Conservation (phyloP, 345 rosid genomes). For the Populus nigra region DNA sequence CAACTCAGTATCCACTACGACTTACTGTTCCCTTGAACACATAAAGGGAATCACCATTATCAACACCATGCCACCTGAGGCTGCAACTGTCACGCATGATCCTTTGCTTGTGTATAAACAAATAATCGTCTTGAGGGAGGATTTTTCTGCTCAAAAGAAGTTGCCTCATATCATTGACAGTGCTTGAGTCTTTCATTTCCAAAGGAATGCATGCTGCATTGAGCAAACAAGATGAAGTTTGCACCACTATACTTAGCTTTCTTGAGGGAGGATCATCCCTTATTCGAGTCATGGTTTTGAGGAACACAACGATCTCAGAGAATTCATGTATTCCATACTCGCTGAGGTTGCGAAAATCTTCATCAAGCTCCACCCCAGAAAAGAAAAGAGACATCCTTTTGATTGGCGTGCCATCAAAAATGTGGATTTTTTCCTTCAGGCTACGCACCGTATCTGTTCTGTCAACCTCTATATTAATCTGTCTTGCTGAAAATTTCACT, state of each 20-base stretch:
- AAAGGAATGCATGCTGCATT: conserved; percentile 64
- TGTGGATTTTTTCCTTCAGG: conserved; percentile 80
- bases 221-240: conserved; percentile 69
- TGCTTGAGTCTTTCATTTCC: conserved; percentile 58
- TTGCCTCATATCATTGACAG: conserved; percentile 55
- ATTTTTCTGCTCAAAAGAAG: conserved; percentile 43
- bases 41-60: conserved; percentile 63
- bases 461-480: conserved; percentile 54
- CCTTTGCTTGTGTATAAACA: conserved; percentile 82
- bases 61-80: conserved; percentile 79
- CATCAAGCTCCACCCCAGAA: conserved; percentile 61
- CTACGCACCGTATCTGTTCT: conserved; percentile 71
- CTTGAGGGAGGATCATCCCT: conserved; percentile 44
- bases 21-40: conserved; percentile 70
- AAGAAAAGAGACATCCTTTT: conserved; percentile 62
- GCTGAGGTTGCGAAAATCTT: conserved; percentile 57
- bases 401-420: conserved; percentile 55
- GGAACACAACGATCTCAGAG: conserved; percentile 61
- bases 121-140: conserved; percentile 65
- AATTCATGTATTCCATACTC: conserved; percentile 66
- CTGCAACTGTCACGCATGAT: conserved; percentile 71
- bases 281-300: conserved; percentile 37
- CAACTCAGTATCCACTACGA: conserved; percentile 27
- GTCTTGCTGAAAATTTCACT: conserved; percentile 57
- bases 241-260: conserved; percentile 49